Base-by-base conservation (phyloP, 1,284 basidiomycete species). In the Inonotus hispidus region DNA sequence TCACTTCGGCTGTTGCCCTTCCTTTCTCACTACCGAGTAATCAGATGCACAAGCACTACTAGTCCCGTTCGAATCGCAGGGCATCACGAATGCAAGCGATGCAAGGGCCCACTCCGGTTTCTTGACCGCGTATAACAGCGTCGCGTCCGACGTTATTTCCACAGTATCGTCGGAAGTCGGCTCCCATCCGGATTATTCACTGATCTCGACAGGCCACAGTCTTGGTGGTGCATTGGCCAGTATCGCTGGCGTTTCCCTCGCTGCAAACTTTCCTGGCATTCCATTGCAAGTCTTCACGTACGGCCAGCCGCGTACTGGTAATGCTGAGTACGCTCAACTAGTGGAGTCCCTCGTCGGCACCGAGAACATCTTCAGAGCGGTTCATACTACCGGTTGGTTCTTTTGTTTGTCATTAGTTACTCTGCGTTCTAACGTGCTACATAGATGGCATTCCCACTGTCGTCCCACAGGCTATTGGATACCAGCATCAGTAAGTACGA, bases 201-300 rank as follows among this genome's bases (percentile, higher is more conserved):
- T 82, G 50, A 74, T 78, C 4, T 76, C 75, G 0, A 74, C 74
- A 1, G 81, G 80, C 0, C 81, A 82, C 65, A 81, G 79, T 1
- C 69, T 82, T 4, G 81, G 80, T 11, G 80, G 79, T 2, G 71
- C 79, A 3, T 63, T 83, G 37, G 73, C 81, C 0, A 70, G 76
- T 7, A 67, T 82, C 2, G 78, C 74, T 8, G 77, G 75, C 1
- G 68, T 80, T 4, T 69, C 75, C 4, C 54, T 82, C 25, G 71
- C 75, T 64, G 68, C 73, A 55, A 75, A 74, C 38, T 78, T 78
- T 65, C 74, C 73, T 0, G 68, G 68, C n/a, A 68, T 52, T 75
- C 62, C 69, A 53, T 68, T 77, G 21, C 69, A 72, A 35, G 72
- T 74, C 13, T 80, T 79, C 66, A 79, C 79, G 0, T 81, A 79